Conservation (phyloP, 2,329 filamentous ascomycete species). For the Aspergillus tamarii region DNA sequence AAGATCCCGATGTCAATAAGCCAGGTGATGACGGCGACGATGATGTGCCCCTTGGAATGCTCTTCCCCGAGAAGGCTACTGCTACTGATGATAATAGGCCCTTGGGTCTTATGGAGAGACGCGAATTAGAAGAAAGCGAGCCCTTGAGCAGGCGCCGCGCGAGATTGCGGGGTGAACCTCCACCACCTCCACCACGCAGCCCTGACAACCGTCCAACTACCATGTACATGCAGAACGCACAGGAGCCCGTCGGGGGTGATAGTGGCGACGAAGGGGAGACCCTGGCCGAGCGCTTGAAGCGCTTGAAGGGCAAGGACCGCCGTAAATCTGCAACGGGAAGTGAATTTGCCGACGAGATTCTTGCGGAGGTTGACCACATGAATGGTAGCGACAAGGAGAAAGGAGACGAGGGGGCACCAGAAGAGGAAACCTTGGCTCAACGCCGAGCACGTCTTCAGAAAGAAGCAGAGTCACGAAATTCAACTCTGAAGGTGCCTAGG, state of each 20-base stretch:
- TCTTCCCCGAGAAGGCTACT: constrained; percentile 61
- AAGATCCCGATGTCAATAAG: constrained; percentile 54
- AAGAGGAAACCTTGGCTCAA: constrained; percentile 52
- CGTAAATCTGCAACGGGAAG: constrained; percentile 36
- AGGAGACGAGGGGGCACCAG: constrained; percentile 25
- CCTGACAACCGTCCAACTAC: constrained; percentile 37
- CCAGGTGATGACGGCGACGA: constrained; percentile 67
- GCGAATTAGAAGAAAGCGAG: constrained; percentile 89
- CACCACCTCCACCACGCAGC: constrained; percentile 36
- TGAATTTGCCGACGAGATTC: constrained; percentile 49
- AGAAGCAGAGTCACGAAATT: constrained; percentile 35
- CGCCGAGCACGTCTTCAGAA: constrained; percentile 50
- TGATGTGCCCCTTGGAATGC: constrained; percentile 83
- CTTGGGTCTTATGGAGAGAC: constrained; percentile 61
- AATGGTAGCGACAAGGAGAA: constrained; percentile 26
- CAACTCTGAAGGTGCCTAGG: constrained; percentile 30
- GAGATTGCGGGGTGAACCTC: constrained; percentile 67
- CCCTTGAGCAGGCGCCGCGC: constrained; percentile 78
- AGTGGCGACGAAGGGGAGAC: constrained; percentile 48
- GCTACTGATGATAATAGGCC: constrained; percentile 41
- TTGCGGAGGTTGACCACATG: constrained; percentile 44
- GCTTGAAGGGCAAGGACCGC: constrained; percentile 42
- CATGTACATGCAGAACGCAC: constrained; percentile 36
- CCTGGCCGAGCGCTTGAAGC: constrained; percentile 47
- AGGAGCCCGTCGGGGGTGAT: constrained; percentile 30